Evolutionary conservation across 176 grass and related monocot species (phyloP), one percentile per base, ranked within the genome.

Genomic region (Aegilops umbellulata): DNA sequence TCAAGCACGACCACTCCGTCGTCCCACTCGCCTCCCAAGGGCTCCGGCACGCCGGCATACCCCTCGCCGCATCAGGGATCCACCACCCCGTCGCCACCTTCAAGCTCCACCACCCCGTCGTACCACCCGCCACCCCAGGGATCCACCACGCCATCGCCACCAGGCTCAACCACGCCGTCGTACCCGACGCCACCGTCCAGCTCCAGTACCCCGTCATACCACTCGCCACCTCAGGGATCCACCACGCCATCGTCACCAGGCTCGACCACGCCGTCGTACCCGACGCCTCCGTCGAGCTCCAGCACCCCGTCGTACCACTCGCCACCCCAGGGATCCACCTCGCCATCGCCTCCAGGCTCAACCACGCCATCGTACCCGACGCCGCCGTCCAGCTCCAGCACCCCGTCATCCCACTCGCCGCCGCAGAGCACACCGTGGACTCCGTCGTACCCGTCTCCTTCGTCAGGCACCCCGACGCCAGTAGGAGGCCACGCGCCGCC

Each of bases 401-500:
- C 44, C 4, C 73, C 87, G 0, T 71, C 80, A 1, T 82, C 17
- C 86, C 90, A 41, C 83, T 58, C 83, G 51, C 60, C 78, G 8
- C 83, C 65, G 16, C 51, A 72, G 47, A 65, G 80, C 84, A 35
- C 38, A 12, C 79, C 6, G 0, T 29, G 16, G 23, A 79, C 67
- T 3, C 76, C 30, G 3, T 65, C 79, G 2, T 76, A 46, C 60
- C 62, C 80, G 0, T 69, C 86, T 5, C 27, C 90, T 4, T 65
- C 83, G 3, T 55, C 79, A 0, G 78, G 51, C 3, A 80, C 79
- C 9, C 4, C 74, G 0, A 79, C 68, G 6, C 81, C 93, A 6
- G 64, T 60, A 17, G 31, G 65, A 17, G 25, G 78, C 15, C 58
- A 82, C 4, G 20, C 87, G 6, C 93, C 90, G 11, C 93, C 91